Conservation (phyloP, 148 eudicot genomes). For the Rhododendron vialii region DNA sequence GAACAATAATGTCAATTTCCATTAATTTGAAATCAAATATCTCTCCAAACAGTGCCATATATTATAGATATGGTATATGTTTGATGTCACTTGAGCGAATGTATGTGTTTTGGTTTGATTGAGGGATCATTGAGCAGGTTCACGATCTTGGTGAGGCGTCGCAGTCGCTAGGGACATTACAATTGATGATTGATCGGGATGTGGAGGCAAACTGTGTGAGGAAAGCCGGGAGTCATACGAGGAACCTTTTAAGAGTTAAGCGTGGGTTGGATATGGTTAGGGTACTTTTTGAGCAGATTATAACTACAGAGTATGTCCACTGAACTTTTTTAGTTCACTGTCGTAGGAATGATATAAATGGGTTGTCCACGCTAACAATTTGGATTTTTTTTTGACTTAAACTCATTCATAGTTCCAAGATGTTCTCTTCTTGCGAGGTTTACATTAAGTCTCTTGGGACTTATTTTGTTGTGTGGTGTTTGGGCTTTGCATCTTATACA, state of each 20-base stretch:
- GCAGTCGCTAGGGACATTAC: conserved; percentile 44
- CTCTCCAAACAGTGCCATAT: neutral
- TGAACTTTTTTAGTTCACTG: neutral
- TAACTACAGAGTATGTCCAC: conserved; percentile 58
- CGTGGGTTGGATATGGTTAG: conserved; percentile 91
- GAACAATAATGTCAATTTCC: neutral
- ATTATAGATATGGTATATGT: neutral
- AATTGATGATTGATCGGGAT: conserved; percentile 56
- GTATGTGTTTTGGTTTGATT: neutral
- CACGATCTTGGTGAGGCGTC: conserved; percentile 68
- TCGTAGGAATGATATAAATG: neutral
- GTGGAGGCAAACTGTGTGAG: conserved; percentile 52
- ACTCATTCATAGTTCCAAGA: neutral
- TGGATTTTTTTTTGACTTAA: neutral
- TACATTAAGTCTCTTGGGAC: neutral
- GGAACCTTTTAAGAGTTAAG: conserved; percentile 87
- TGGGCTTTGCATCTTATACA: neutral
- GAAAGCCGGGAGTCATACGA: conserved; percentile 76
- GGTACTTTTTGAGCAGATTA: conserved; percentile 77
- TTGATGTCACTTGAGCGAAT: neutral
- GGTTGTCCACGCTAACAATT: neutral
- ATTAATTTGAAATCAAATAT: neutral
- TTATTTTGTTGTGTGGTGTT: neutral
- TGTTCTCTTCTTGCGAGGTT: neutral
- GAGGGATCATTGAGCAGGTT: conserved; percentile 39